These are phyloP conservation scores for Mycena rebaudengoi DNA, from an alignment of 768 basidiomycete species.

Conservation along the genomic window DNA sequence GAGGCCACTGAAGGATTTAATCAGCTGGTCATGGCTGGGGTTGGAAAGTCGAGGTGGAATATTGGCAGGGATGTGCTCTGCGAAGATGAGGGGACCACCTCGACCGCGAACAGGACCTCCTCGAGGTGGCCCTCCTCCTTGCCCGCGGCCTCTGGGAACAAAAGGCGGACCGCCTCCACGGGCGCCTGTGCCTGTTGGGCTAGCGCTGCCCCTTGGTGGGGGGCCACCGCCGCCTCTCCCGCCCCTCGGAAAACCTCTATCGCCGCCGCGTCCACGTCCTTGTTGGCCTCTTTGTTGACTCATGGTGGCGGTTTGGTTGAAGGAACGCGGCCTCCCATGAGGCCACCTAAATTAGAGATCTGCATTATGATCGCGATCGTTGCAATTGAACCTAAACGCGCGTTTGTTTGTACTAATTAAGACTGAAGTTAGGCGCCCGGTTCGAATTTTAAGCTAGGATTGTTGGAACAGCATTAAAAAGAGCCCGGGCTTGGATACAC, in stretches of 20 bases:
- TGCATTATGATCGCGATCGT: no score
- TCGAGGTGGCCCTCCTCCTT: conserved; percentile 14
- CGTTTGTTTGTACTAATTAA: no score
- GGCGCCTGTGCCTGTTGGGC: not conserved
- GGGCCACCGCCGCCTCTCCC: not conserved
- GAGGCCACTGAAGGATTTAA: conserved; percentile 47
- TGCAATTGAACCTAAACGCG: no score
- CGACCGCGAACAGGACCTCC: no score
- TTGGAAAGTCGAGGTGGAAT: conserved; percentile 46
- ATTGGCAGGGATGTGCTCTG: conserved; percentile 42
- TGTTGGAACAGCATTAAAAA: no score
- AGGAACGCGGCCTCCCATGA: not conserved
- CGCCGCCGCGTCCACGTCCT: conserved; percentile 8
- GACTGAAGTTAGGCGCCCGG: no score
- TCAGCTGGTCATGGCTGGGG: conserved; percentile 44
- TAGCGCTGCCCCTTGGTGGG: conserved; percentile 2
- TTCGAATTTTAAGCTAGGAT: no score
- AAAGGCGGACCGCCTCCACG: conserved; percentile 5
- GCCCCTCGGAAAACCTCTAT: conserved; percentile 11
- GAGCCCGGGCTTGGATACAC: no score
- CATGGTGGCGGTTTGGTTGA: conserved; percentile 15
- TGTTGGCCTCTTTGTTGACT: conserved; percentile 20
- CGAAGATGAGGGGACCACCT: conserved; percentile 48
- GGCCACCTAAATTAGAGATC: not conserved
- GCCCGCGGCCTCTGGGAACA: conserved; percentile 4